Evolutionary conservation across 306 rosid genomes (phyloP).

Genomic region (Vigna reflexopilosa): DNA sequence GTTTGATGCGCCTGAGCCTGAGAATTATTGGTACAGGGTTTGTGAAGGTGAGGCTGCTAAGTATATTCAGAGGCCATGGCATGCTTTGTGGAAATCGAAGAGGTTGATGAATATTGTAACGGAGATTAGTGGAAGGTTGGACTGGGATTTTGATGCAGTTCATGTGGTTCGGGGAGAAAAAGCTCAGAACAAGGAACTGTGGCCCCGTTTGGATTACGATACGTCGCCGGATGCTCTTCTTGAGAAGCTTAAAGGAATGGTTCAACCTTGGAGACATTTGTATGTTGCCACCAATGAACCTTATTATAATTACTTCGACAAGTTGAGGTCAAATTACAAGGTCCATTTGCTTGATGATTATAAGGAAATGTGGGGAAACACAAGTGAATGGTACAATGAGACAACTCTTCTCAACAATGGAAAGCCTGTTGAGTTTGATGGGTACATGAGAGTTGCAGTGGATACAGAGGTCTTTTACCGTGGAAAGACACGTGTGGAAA

Average conservation of each 20-base stretch:
- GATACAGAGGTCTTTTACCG: constrained; percentile 96
- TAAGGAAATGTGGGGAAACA: constrained; percentile 84
- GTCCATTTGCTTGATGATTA: constrained; percentile 96
- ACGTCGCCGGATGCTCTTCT: constrained; percentile 79
- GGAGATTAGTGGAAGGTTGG: constrained; percentile 85
- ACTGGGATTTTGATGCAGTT: constrained; percentile 95
- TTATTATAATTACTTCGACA: constrained; percentile 91
- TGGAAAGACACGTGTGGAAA: constrained; percentile 86
- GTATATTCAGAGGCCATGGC: constrained; percentile 92
- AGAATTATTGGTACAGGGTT: constrained; percentile 97
- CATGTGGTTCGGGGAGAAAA: constrained; percentile 96
- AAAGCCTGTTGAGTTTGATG: constrained; percentile 91
- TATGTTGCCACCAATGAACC: constrained; percentile 94
- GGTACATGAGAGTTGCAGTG: constrained; percentile 98
- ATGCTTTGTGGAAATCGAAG: constrained; percentile 96
- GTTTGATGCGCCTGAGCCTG: constrained; percentile 91
- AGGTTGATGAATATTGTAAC: constrained; percentile 96
- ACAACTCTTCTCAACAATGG: constrained; percentile 72
- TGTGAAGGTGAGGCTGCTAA: constrained; percentile 94
- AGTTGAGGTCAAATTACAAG: constrained; percentile 84
- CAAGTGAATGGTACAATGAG: constrained; percentile 96
- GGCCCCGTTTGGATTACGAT: constrained; percentile 92
- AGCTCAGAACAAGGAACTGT: constrained; percentile 83
- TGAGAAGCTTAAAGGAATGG: constrained; percentile 76
- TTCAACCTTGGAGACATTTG: constrained; percentile 89